These are phyloP conservation scores for Haplosporangium sp. DNA, from an alignment of 371 early-diverging fungal genomes.

Conservation along the genomic window DNA sequence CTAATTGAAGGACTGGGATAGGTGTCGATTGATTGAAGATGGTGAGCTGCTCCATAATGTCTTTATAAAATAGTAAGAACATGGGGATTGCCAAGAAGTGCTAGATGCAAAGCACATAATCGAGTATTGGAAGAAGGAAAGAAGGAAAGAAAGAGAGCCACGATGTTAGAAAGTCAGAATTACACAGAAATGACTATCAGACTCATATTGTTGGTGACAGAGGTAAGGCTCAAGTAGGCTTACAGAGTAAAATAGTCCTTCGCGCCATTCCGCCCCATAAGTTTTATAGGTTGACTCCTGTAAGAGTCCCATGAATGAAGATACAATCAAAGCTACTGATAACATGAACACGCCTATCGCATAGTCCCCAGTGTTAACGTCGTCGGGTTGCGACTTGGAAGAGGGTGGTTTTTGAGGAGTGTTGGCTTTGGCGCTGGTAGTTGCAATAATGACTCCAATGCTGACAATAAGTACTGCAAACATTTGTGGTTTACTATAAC, in stretches of 20 bases:
- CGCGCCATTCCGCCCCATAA: constrained; percentile 90
- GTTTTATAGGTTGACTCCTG: constrained; percentile 86
- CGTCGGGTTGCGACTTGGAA: neutral
- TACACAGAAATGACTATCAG: too few species aligned
- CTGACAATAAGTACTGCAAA: constrained; percentile 82
- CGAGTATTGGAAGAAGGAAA: neutral
- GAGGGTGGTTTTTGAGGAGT: constrained; percentile 3
- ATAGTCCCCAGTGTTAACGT: constrained; percentile 66
- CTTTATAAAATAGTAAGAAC: constrained; percentile 77
- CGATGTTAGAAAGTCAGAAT: neutral
- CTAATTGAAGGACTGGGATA: constrained; percentile 57
- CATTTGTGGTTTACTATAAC: constrained; percentile 67
- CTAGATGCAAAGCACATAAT: constrained; percentile 39
- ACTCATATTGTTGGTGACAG: neutral
- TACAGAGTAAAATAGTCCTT: constrained; percentile 90
- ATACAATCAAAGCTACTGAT: constrained; percentile 77
- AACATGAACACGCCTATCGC: constrained; percentile 80
- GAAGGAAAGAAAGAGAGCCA: neutral
- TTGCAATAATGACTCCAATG: constrained; percentile 71
- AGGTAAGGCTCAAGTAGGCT: neutral
- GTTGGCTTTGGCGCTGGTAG: constrained; percentile 46
- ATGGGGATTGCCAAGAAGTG: constrained; percentile 86
- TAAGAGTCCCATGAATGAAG: constrained; percentile 84
- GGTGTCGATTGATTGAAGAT: constrained; percentile 66
- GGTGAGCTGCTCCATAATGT: constrained; percentile 66